Evolutionary conservation across 768 basidiomycete genomes (phyloP).

Genomic region (Vararia minispora): DNA sequence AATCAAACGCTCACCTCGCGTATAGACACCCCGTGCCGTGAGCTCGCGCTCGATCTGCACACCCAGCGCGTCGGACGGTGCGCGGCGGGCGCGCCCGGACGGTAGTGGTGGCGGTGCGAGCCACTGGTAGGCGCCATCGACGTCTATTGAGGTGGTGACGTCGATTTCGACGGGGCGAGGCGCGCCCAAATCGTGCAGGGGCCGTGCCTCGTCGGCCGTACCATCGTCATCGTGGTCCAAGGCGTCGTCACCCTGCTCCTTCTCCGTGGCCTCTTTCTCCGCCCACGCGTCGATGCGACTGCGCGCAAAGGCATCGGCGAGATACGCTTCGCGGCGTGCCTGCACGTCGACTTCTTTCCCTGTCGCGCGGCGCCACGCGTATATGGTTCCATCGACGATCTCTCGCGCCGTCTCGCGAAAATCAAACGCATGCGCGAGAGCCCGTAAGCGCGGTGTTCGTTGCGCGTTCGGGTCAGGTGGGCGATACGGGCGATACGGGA

Average conservation of each 20-base stretch:
- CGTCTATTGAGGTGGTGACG: slow-evolving; percentile 12
- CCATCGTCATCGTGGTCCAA: slow-evolving; percentile 3
- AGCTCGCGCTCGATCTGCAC: slow-evolving; percentile 45
- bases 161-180: slow-evolving; percentile 4
- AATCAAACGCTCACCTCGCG: slow-evolving; percentile 11
- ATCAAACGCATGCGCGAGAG: slow-evolving; percentile 55
- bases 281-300: slow-evolving; percentile 15
- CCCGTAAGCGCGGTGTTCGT: slow-evolving; percentile 41
- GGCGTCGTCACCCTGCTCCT: slow-evolving; percentile 1
- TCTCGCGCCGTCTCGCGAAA: slow-evolving; percentile 61
- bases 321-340: slow-evolving; percentile 29
- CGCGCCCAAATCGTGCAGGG: too few species aligned
- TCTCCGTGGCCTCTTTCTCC: not conserved
- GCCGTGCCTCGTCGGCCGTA: too few species aligned
- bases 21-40: slow-evolving; percentile 31
- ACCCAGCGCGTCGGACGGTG: slow-evolving; percentile 43
- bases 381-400: slow-evolving; percentile 44
- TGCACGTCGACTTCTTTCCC: slow-evolving; percentile 42
- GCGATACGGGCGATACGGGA: slow-evolving; percentile 56
- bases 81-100: slow-evolving; percentile 31
- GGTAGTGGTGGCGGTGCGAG: slow-evolving; percentile 36
- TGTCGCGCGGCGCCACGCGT: slow-evolving; percentile 40
- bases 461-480: slow-evolving; percentile 19
- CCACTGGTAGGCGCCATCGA: slow-evolving; percentile 41
- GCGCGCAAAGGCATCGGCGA: slow-evolving; percentile 24